Base-by-base conservation (phyloP, 495 filamentous ascomycete genomes). In the Hypomontagnella submonticulosa region DNA sequence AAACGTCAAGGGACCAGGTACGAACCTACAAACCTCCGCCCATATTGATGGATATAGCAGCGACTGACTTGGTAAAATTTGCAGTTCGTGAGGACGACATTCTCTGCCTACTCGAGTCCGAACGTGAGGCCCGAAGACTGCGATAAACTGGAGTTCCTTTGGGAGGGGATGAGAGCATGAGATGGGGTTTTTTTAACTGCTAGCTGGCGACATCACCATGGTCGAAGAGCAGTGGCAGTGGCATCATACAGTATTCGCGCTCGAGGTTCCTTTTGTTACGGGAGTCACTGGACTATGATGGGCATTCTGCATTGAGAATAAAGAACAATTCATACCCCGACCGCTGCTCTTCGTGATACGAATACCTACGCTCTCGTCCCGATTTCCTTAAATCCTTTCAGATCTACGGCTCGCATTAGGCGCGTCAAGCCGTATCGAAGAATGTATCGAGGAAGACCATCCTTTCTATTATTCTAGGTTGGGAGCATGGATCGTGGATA, bases 1-100 rank as follows among this genome's bases (percentile, higher is more conserved):
- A 75, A 95, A 96, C 84, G 92, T 96, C 83, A 96, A 95, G 86
- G 92, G 92, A 69, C 90, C 92, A 77, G 90, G 90, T 92, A 86
- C 75, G 87, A 67, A 57, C 12, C 27, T 15, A 38, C 30, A 36
- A 30, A 18, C 32, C 18, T 44, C 13, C n/a, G 19, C 33, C 42
- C 33, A 19, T 4, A 30, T 2, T 47, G 41, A 48, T 15, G 15
- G n/a, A 27, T 27, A 41, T 8, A 33, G 9, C 18, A 41, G 18
- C 36, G 13, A 19, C 63, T 71, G 37, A 71, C 59, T 7, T 34
- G 6, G 9, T 19, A 11, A 19, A n/a, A 16, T 56, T 1, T 51
- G 40, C 71, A 91, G 91, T 96, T 76, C 84, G 84, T 54, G 91
- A 93, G 79, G 88, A 95, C 77, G 92, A 95, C 81, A 95, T 96